A percentile compares a stretch with the other conserved stretches of the same genome.
phyloP scores from a whole-genome alignment of 495 filamentous ascomycete genomes.

The Hyaloscypha variabilis region DNA sequence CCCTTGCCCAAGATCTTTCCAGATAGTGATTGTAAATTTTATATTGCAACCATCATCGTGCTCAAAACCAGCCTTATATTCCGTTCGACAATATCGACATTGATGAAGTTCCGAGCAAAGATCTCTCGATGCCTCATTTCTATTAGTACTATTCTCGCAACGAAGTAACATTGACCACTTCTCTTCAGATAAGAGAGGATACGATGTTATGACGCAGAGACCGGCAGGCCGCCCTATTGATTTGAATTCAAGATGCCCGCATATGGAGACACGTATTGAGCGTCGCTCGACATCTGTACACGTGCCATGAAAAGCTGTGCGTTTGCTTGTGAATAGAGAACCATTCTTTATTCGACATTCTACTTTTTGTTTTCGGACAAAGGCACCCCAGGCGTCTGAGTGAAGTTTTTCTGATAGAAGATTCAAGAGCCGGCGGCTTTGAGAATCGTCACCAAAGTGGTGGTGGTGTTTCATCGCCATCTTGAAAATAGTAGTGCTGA shows the following conservation, averaged over 20 bases:
- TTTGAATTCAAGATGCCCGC: slow-evolving; percentile 14
- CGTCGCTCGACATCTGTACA: slow-evolving; percentile 12
- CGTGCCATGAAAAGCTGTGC: slow-evolving; percentile 14
- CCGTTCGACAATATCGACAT: slow-evolving; percentile 26
- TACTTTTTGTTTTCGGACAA: slow-evolving; percentile 7
- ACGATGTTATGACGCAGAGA: slow-evolving; percentile 14
- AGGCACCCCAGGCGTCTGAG: slow-evolving; percentile 1
- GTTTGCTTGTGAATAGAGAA: slow-evolving; percentile 21
- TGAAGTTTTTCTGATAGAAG: slow-evolving; percentile 10
- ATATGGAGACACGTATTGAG: slow-evolving; percentile 14
- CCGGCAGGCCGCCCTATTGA: slow-evolving; percentile 8
- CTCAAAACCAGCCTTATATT: slow-evolving; percentile 21
- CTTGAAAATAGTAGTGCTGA: slow-evolving; percentile 26
- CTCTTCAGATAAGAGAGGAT: slow-evolving; percentile 9
- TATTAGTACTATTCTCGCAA: slow-evolving; percentile 16
- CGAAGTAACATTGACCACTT: slow-evolving; percentile 19
- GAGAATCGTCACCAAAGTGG: slow-evolving; percentile 23
- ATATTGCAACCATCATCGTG: slow-evolving; percentile 19
- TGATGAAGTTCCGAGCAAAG: slow-evolving; percentile 23
- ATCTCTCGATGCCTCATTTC: slow-evolving; percentile 11
- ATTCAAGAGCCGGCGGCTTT: slow-evolving; percentile 20
- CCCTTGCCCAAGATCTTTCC: slow-evolving; percentile 25
- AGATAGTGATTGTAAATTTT: slow-evolving; percentile 21
- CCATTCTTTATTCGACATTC: slow-evolving; percentile 25
- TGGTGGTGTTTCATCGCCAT: slow-evolving; percentile 24